Evolutionary conservation across 768 basidiomycete genomes (phyloP), one percentile per base, ranked within the genome.

Genomic region (Amanita subjunquillea): DNA sequence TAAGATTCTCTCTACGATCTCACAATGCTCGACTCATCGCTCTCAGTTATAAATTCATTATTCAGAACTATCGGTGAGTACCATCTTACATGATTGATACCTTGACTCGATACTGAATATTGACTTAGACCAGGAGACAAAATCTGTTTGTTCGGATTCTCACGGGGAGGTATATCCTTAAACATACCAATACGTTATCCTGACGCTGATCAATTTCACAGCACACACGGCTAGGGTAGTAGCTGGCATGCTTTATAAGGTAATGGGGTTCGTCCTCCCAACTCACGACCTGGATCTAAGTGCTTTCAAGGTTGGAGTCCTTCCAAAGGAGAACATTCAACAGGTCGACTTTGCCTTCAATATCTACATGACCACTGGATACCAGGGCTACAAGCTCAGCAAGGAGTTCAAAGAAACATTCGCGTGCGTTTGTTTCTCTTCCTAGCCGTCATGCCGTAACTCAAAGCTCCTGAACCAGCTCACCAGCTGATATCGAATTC

Each of bases 341-440:
- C 67, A 69, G 29, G 56, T 69, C 7, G 65, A 67, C 25, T 69
- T 69, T 27, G 67, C 66, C 10, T 69, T 67, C 54, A 58, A 62
- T n/a, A 61, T 69, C 51, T 69, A 65, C 51, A 63, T 62, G 32
- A 57, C 56, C 6, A 59, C 60, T 0, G 66, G 63, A 20, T 56
- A 64, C 6, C 43, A 54, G 17, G 67, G 67, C 6, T 62, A 62
- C 53, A 59, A 62, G 25, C 63, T 65, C 13, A 64, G 64, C 15
- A 63, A 63, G 36, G 63, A 59, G 9, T 69, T 69, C 58, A 66
- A 65, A 47, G 61, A 61, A 38, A 62, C 67, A 6, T 68, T 67
- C 36, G 56, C 60, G 60, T 61, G 53, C 10, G 60, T 57, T 37
- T 20, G 3, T n/a, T 30, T 30, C 44, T 3, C 7, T 46, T n/a